Evolutionary conservation across 495 filamentous ascomycete genomes (phyloP).

Genomic region (Saxispiralis lemnorum): DNA sequence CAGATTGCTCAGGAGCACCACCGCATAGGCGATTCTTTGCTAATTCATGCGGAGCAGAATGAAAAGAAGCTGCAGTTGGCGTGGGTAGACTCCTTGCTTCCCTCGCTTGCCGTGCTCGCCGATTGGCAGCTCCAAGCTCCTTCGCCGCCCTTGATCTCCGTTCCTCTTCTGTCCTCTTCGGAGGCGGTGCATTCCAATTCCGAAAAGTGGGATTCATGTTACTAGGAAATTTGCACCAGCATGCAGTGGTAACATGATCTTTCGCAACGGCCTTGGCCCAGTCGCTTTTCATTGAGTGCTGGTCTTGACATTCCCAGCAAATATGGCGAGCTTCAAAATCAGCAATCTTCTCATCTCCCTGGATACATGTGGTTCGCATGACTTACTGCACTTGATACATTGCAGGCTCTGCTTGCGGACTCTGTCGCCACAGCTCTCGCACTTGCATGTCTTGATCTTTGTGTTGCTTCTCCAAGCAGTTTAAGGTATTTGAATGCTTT

Average conservation of each 20-base stretch:
- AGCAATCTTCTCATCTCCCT: too few species aligned
- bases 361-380: too few species aligned
- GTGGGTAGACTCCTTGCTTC: not conserved
- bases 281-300: not conserved
- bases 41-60: too few species aligned
- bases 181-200: not conserved
- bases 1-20: too few species aligned
- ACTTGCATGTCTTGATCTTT: slow-evolving; percentile 10
- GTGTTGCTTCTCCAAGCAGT: slow-evolving; percentile 4
- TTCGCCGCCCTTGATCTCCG: not conserved
- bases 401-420: slow-evolving; percentile 3
- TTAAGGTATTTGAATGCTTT: not conserved
- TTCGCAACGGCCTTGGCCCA: not conserved
- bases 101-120: not conserved
- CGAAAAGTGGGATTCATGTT: not conserved
- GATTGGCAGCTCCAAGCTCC: not conserved
- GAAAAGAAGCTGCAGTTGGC: too few species aligned
- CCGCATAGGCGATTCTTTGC: too few species aligned
- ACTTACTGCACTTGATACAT: slow-evolving; percentile 3
- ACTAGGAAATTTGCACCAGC: not conserved
- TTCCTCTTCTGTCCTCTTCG: slow-evolving; percentile 5
- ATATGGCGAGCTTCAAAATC: slow-evolving; percentile 3
- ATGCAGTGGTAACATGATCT: slow-evolving; percentile 1
- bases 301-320: slow-evolving; percentile 9
- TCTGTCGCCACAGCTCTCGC: slow-evolving; percentile 5